A percentile compares a stretch with the other conserved stretches of the same genome.
phyloP scores from a whole-genome alignment of 805 yeast genomes.

The Saturnispora sekii region DNA sequence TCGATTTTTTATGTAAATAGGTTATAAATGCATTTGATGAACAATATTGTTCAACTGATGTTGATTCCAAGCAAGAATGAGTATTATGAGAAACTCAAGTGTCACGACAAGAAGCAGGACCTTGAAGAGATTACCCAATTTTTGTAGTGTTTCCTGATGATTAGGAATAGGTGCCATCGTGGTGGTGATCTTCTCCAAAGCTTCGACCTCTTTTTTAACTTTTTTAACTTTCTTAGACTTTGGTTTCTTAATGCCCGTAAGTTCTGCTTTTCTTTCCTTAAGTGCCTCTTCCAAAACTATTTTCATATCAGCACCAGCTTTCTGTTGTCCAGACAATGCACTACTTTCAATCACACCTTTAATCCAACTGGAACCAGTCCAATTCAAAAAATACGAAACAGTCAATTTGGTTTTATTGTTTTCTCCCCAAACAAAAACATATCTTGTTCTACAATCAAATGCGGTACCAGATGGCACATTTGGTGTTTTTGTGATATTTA shows the following conservation, averaged over 20 bases:
- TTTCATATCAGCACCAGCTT: conserved; percentile 39
- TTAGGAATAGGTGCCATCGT: no score
- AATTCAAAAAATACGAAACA: conserved; percentile 68
- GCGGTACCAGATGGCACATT: conserved; percentile 90
- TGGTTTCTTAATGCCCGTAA: neutral
- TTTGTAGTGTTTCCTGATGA: no score
- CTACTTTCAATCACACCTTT: conserved; percentile 83
- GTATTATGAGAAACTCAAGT: no score
- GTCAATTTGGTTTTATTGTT: conserved; percentile 49
- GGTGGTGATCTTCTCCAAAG: neutral
- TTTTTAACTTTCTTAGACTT: neutral
- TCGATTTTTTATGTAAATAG: neutral
- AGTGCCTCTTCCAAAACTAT: conserved; percentile 17
- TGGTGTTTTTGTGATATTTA: conserved; percentile 67
- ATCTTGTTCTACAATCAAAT: conserved; percentile 67
- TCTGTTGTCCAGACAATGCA: conserved; percentile 68
- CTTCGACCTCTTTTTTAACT: neutral
- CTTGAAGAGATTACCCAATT: no score
- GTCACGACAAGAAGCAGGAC: no score
- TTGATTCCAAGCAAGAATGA: no score
- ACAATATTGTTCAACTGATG: no score
- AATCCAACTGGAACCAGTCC: conserved; percentile 92
- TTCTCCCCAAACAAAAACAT: conserved; percentile 65
- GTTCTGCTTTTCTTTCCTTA: conserved; percentile 10
- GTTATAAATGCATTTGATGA: no score